These are phyloP conservation scores for Diplocarpon rosae DNA, from an alignment of 2,329 filamentous ascomycete genomes.

Conservation along the genomic window DNA sequence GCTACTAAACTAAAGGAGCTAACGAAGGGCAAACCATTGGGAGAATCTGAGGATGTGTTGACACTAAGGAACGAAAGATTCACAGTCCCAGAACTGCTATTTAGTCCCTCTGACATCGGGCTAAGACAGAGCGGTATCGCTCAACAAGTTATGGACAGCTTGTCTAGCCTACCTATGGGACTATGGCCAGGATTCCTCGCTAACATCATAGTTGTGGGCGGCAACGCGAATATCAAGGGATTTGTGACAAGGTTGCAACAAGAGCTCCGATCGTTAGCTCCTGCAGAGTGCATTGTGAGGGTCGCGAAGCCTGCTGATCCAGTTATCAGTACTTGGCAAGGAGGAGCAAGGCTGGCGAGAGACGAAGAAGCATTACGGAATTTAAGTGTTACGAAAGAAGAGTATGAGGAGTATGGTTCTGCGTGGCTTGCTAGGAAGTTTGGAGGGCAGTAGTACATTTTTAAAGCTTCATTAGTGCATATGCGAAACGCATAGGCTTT, in stretches of 20 bases:
- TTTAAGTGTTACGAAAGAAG: conserved; percentile 69
- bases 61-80: conserved; percentile 90
- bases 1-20: conserved; percentile 39
- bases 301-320: conserved; percentile 62
- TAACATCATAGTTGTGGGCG: conserved; percentile 83
- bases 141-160: conserved; percentile 69
- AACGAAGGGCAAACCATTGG: conserved; percentile 32
- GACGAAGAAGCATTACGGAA: conserved; percentile 53
- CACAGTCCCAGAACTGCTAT: conserved; percentile 77
- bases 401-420: conserved; percentile 81
- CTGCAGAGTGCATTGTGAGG: conserved; percentile 67
- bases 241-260: conserved; percentile 70
- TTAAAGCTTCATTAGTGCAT: too few relatives aligned
- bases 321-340: conserved; percentile 73
- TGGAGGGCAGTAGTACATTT: conserved; percentile 27
- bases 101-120: conserved; percentile 76
- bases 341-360: conserved; percentile 66
- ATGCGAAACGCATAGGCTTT: too few relatives aligned
- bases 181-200: conserved; percentile 75
- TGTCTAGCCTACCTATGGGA: conserved; percentile 65
- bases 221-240: conserved; percentile 68
- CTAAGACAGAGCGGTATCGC: conserved; percentile 74
- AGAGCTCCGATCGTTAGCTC: conserved; percentile 61
- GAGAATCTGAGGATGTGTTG: conserved; percentile 62
- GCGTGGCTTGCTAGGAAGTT: conserved; percentile 67